A percentile compares a stretch with the other conserved stretches of the same genome.
phyloP scores from a whole-genome alignment of 164 flowering plant genomes.

The Chimonanthus praecox region DNA sequence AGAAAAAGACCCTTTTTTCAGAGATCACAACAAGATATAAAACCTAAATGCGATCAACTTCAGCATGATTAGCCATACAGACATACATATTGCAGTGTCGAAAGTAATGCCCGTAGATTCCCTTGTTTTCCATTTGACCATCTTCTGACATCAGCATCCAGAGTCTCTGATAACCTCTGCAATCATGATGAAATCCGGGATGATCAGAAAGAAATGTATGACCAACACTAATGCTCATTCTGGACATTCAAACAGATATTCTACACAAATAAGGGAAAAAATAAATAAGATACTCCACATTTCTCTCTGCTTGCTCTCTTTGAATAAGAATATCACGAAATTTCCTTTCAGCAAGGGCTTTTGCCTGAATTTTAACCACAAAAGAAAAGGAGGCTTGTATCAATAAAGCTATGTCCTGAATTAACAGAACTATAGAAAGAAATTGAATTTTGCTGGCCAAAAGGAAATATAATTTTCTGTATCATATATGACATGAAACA shows the following conservation, averaged over 20 bases:
- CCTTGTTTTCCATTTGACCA: slow-evolving; percentile 93
- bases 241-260: slow-evolving; percentile 5
- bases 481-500: neutral
- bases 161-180: slow-evolving; percentile 79
- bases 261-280: slow-evolving; percentile 11
- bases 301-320: slow-evolving; percentile 84
- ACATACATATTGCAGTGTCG: slow-evolving; percentile 93
- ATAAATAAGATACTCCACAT: slow-evolving; percentile 30
- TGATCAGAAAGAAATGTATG: slow-evolving; percentile 1
- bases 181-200: slow-evolving; percentile 11
- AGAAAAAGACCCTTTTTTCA: neutral
- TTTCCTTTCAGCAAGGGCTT: slow-evolving; percentile 92
- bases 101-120: slow-evolving; percentile 84
- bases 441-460: neutral
- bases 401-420: slow-evolving; percentile 7
- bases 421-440: neutral
- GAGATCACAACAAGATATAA: no score
- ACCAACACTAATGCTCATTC: slow-evolving; percentile 2
- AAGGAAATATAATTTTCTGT: neutral
- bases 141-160: slow-evolving; percentile 85
- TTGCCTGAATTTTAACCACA: slow-evolving; percentile 48
- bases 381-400: neutral
- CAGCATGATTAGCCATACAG: slow-evolving; percentile 35
- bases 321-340: slow-evolving; percentile 79
- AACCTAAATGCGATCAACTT: neutral